These are phyloP conservation scores for Ilex asprella DNA, from an alignment of 257 asterid genomes.

Conservation along the genomic window DNA sequence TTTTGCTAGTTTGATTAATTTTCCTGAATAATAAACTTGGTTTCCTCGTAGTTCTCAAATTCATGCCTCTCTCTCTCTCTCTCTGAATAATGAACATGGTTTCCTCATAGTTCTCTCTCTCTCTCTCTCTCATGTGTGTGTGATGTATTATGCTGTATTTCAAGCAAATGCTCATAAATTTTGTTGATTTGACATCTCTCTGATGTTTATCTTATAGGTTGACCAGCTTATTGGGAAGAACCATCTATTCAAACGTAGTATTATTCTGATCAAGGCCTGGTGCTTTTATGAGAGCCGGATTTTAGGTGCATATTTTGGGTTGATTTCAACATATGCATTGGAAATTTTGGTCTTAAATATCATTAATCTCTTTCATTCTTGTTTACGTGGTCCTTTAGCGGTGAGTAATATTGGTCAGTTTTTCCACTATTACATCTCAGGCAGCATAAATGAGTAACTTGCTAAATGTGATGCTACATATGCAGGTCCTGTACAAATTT, in stretches of 20 bases:
- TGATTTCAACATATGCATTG: conserved; percentile 34
- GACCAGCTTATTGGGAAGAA: conserved; percentile 19
- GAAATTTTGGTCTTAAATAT: conserved; percentile 24
- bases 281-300: conserved; percentile 38
- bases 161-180: too few relatives aligned
- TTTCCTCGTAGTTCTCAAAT: too few relatives aligned
- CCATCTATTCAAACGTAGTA: conserved; percentile 34
- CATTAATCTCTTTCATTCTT: conserved; percentile 24
- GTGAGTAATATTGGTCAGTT: conserved; percentile 7
- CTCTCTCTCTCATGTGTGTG: too few relatives aligned
- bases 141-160: too few relatives aligned
- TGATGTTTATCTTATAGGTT: neutral
- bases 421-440: neutral
- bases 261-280: conserved; percentile 34
- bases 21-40: too few relatives aligned
- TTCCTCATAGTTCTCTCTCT: too few relatives aligned
- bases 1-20: too few relatives aligned
- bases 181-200: neutral
- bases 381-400: conserved; percentile 22
- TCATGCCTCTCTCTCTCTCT: too few relatives aligned
- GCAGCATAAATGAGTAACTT: neutral
- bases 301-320: conserved; percentile 27
- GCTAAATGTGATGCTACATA: neutral
- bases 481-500: conserved; percentile 30
- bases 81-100: too few relatives aligned